Percentiles rank a stretch among this genome's conserved stretches.
Evolutionary conservation across 1,139 yeast genomes (phyloP).

Genomic region (Saccharomyces hybrid): DNA sequence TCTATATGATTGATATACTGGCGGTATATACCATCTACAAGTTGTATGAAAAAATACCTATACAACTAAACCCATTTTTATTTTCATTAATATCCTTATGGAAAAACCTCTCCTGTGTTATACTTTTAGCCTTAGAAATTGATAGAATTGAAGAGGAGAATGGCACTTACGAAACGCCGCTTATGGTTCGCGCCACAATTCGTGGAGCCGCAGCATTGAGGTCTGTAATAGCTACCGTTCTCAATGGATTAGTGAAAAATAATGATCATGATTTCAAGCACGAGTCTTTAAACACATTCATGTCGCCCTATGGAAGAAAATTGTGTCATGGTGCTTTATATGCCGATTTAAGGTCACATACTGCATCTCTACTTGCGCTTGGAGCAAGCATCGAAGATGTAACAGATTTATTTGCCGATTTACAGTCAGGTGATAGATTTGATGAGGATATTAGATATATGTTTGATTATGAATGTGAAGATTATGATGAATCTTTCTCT

Average conservation of each 20-base stretch:
- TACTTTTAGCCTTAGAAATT: conserved; percentile 52
- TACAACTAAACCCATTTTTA: conserved; percentile 50
- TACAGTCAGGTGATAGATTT: conserved; percentile 58
- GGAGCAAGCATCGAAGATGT: conserved; percentile 42
- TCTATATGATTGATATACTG: conserved; percentile 49
- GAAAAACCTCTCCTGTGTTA: conserved; percentile 55
- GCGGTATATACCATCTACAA: conserved; percentile 46
- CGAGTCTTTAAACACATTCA: conserved; percentile 47
- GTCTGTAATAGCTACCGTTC: conserved; percentile 50
- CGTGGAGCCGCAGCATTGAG: conserved; percentile 61
- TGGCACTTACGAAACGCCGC: conserved; percentile 40
- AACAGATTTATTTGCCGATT: conserved; percentile 47
- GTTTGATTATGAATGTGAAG: conserved; percentile 52
- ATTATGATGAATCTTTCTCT: conserved; percentile 29
- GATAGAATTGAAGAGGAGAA: conserved; percentile 51
- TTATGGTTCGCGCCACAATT: conserved; percentile 43
- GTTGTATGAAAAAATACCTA: conserved; percentile 35
- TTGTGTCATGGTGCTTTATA: conserved; percentile 50
- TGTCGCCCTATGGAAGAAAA: conserved; percentile 56
- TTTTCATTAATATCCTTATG: conserved; percentile 50
- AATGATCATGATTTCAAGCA: conserved; percentile 47
- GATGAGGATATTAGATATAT: conserved; percentile 70
- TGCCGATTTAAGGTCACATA: conserved; percentile 47
- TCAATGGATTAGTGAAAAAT: conserved; percentile 40
- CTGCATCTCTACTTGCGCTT: conserved; percentile 40